These are phyloP conservation scores for Aspergillus sp. DNA, from an alignment of 2,329 filamentous ascomycete species.

Conservation along the genomic window DNA sequence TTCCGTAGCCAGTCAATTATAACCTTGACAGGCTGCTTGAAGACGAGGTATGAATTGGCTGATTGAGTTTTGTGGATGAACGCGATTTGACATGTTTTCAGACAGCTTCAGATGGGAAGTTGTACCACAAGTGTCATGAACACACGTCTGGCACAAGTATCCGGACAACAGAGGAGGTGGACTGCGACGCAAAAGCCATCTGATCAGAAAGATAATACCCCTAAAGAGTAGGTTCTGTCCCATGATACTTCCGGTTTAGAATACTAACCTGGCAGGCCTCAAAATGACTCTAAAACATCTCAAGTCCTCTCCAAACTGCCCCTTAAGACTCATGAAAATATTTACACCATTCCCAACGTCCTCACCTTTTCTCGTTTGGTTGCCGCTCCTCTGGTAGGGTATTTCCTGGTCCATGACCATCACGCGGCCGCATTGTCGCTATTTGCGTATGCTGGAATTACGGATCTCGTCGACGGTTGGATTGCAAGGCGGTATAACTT, in stretches of 20 bases:
- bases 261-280: conserved; percentile 12
- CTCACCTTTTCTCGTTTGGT: conserved; percentile 82
- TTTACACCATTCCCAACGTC: conserved; percentile 94
- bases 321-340: conserved; percentile 66
- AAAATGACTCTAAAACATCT: conserved; percentile 20
- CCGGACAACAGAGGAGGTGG: conserved; percentile 17
- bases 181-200: conserved; percentile 17
- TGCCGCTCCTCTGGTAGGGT: conserved; percentile 80
- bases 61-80: too few species aligned
- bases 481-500: conserved; percentile 84
- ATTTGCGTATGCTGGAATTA: conserved; percentile 89
- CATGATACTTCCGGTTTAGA: neutral
- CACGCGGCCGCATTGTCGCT: conserved; percentile 74
- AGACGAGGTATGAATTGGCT: neutral
- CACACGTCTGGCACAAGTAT: neutral
- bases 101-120: conserved; percentile 1
- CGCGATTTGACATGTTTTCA: neutral
- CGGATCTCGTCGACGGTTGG: conserved; percentile 89
- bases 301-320: conserved; percentile 29
- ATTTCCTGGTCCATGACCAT: conserved; percentile 78
- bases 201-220: conserved; percentile 8
- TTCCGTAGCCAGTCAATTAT: neutral
- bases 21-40: neutral
- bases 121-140: neutral
- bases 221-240: conserved; percentile 12